A percentile compares a stretch with the other conserved stretches of the same genome.
phyloP scores from a whole-genome alignment of 2,329 filamentous ascomycete genomes.

The Phoma herbarum region DNA sequence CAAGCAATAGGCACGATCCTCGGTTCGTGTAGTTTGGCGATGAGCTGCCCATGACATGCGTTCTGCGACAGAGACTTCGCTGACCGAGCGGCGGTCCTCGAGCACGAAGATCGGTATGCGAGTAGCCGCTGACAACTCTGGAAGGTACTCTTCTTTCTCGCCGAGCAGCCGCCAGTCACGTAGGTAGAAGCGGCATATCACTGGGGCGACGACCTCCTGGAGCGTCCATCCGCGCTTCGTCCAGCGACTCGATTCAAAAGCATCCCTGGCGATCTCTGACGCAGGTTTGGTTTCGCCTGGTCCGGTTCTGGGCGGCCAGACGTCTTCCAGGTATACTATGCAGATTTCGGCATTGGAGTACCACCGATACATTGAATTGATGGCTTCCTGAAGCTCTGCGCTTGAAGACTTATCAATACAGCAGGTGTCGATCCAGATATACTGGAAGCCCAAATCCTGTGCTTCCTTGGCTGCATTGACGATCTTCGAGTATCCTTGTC shows the following conservation, averaged over 20 bases:
- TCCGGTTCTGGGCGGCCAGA: slow-evolving; percentile 15
- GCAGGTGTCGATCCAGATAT: slow-evolving; percentile 38
- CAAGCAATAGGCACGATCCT: slow-evolving; percentile 43
- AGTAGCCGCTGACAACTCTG: slow-evolving; percentile 37
- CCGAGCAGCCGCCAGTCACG: slow-evolving; percentile 39
- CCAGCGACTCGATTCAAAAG: slow-evolving; percentile 36
- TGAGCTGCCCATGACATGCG: slow-evolving; percentile 43
- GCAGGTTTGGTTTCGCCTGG: slow-evolving; percentile 18
- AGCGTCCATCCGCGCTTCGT: slow-evolving; percentile 42
- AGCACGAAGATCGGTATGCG: slow-evolving; percentile 36
- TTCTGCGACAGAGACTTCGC: slow-evolving; percentile 36
- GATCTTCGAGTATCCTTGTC: slow-evolving; percentile 30
- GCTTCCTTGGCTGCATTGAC: slow-evolving; percentile 22
- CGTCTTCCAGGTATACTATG: slow-evolving; percentile 29
- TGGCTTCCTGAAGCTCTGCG: slow-evolving; percentile 33
- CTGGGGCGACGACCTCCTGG: slow-evolving; percentile 41
- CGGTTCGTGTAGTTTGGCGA: slow-evolving; percentile 38
- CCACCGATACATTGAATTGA: slow-evolving; percentile 37
- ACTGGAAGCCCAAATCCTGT: slow-evolving; percentile 18
- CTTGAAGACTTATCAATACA: slow-evolving; percentile 35
- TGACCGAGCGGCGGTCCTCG: slow-evolving; percentile 27
- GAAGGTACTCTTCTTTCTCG: slow-evolving; percentile 36
- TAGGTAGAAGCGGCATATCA: slow-evolving; percentile 37
- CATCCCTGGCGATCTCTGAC: slow-evolving; percentile 25
- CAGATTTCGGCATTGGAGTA: slow-evolving; percentile 28